Conservation (phyloP, 139 green algal species). For the Closterium sp. region DNA sequence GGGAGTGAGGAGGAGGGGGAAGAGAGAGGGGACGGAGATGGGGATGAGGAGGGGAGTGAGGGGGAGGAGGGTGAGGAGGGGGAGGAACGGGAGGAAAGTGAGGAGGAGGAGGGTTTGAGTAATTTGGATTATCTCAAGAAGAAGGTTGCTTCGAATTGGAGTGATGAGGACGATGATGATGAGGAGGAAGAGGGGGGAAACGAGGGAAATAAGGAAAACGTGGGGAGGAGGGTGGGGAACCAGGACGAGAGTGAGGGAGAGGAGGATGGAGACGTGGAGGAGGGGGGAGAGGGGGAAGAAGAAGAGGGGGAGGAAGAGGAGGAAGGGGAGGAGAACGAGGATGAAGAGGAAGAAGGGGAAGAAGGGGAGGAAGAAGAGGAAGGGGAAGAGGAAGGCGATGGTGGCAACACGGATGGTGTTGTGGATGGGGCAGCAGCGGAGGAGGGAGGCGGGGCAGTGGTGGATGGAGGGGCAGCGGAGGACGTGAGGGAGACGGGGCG, state of each 20-base stretch:
- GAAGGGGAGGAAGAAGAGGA: neutral
- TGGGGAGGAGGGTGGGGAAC: conserved; percentile 15
- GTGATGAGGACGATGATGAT: conserved; percentile 36
- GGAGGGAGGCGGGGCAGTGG: neutral
- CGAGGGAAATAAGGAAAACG: neutral
- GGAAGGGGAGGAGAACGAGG: neutral
- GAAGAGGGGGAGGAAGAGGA: conserved; percentile 1
- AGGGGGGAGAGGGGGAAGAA: neutral
- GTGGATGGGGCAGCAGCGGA: neutral
- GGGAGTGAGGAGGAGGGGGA: conserved; percentile 20
- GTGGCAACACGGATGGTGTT: neutral
- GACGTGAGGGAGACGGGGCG: conserved; percentile 58
- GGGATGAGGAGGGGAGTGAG: conserved; percentile 2
- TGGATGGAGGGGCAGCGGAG: conserved; percentile 44
- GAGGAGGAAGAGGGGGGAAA: conserved; percentile 26
- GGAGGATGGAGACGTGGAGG: conserved; percentile 22
- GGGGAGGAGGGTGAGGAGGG: neutral
- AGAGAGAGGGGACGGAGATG: neutral
- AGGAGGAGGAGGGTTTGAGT: conserved; percentile 7
- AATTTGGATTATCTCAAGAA: neutral
- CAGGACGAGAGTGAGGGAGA: conserved; percentile 41
- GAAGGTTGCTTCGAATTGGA: neutral
- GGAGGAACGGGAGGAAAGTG: conserved; percentile 30
- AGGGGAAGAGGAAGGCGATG: neutral
- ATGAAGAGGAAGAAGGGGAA: conserved; percentile 22